phyloP scores from a whole-genome alignment of 2,329 filamentous ascomycete species.

The Xylariaceae sp. region DNA sequence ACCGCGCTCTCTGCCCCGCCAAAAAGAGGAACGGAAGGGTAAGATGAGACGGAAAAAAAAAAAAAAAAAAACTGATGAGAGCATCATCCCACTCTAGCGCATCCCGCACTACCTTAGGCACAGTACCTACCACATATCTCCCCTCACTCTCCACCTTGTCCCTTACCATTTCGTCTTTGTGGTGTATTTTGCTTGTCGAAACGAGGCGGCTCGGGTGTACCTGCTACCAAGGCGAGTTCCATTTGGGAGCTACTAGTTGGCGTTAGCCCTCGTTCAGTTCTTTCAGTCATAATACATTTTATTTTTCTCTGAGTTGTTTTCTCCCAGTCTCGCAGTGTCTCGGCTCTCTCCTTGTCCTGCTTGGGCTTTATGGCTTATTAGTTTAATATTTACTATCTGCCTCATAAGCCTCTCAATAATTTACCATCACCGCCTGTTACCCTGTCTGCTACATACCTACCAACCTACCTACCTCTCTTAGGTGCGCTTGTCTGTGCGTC shows the following conservation, averaged over 20 bases:
- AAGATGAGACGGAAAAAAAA: conserved; percentile 1
- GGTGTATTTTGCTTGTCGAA: conserved; percentile 2
- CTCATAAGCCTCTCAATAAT: no score
- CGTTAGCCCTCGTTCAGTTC: not conserved
- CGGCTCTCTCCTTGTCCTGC: not conserved
- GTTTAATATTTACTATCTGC: no score
- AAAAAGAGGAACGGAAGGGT: conserved; percentile 5
- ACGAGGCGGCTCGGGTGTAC: not conserved
- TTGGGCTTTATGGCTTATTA: no score
- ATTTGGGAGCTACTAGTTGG: not conserved
- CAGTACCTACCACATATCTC: not conserved
- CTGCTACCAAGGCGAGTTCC: not conserved
- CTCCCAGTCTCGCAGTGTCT: not conserved
- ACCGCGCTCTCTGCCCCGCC: conserved; percentile 14
- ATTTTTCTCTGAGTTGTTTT: no score
- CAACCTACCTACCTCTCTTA: conserved; percentile 5
- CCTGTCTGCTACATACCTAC: conserved; percentile 7
- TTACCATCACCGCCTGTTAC: conserved; percentile 7
- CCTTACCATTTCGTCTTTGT: conserved; percentile 12
- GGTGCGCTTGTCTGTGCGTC: conserved; percentile 18
- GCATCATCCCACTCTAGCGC: conserved; percentile 20
- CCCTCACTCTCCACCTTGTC: conserved; percentile 7
- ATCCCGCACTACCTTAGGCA: not conserved
- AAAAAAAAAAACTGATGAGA: conserved; percentile 19
- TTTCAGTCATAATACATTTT: no score